phyloP scores from a whole-genome alignment of 164 flowering plant species.

The Houttuynia cordata region DNA sequence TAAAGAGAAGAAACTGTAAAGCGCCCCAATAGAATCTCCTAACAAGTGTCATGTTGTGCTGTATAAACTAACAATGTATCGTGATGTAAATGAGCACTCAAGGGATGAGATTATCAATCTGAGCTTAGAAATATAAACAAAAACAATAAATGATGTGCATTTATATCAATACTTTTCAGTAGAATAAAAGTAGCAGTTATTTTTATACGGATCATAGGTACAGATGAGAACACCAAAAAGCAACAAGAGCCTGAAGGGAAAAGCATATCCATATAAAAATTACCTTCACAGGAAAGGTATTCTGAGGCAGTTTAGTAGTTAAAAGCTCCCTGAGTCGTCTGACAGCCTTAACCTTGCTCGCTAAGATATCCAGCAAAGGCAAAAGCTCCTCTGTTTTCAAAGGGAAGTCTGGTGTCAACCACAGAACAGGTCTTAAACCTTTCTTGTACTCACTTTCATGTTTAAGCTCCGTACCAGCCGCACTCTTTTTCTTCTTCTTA shows the following conservation, averaged over 20 bases:
- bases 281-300: slow-evolving; percentile 98
- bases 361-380: slow-evolving; percentile 92
- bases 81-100: too few species aligned
- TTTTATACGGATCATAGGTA: not conserved
- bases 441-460: slow-evolving; percentile 91
- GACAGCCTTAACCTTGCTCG: slow-evolving; percentile 94
- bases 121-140: too few species aligned
- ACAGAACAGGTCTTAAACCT: slow-evolving; percentile 89
- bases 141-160: too few species aligned
- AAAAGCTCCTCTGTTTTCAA: slow-evolving; percentile 86
- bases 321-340: slow-evolving; percentile 93
- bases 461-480: slow-evolving; percentile 41
- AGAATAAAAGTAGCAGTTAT: not conserved
- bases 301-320: slow-evolving; percentile 82
- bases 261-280: slow-evolving; percentile 1
- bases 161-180: too few species aligned
- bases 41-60: too few species aligned
- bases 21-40: too few species aligned
- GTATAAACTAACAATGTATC: too few species aligned
- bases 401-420: slow-evolving; percentile 96
- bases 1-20: too few species aligned
- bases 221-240: not conserved
- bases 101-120: too few species aligned
- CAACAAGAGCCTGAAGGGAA: not conserved
- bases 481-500: slow-evolving; percentile 79